Base-by-base conservation (phyloP, 2,329 filamentous ascomycete species). In the Acarospora socialis region DNA sequence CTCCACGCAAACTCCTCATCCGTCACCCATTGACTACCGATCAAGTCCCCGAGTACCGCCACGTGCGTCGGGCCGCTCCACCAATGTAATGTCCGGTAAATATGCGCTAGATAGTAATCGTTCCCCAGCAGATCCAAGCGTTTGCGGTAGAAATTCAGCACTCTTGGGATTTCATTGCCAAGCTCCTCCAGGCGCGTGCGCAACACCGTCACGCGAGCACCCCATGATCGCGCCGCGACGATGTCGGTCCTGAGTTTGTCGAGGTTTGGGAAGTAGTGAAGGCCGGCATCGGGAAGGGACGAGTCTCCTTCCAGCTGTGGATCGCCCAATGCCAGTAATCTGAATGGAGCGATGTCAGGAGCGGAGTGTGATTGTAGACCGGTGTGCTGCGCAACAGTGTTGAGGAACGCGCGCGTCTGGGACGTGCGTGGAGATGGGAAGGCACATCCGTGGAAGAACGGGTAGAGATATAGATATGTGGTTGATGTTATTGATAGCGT, bases 21-120 rank as follows among this genome's bases (percentile, higher is more conserved):
- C 30, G 69, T 70, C 39, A 98, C 80, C 90, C 90, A 98, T 54
- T 98, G 90, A 47, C 84, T 93, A 7, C 90, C 90, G 7, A 98
- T 61, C 36, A 98, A 61, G 52, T 98, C 90, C 3, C 90, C 90
- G 3, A 98, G 64, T 0, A 95, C 84, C 0, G 80, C 75, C 13
- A 90, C 73, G 52, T 98, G 90, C 0, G 82, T 92, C 6, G 90
- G 90, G 10, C 64, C 60, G 0, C 79, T 71, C 77, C 81, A 92
- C 82, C 84, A 92, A 43, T 71, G 68, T 30, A 93, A 56, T 0
- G 75, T 80, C 10, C 82, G 71, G 56, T 92, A 94, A 36, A 94
- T 84, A 53, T 98, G 90, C 13, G 81, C 82, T 19, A 98, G 70
- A 55, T 95, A 98, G 49, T 75, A 81, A 56, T 98, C 90, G 55